Evolutionary conservation across 495 filamentous ascomycete species (phyloP), one percentile per base, ranked within the genome.

Genomic region (Penicillium malachiteum): DNA sequence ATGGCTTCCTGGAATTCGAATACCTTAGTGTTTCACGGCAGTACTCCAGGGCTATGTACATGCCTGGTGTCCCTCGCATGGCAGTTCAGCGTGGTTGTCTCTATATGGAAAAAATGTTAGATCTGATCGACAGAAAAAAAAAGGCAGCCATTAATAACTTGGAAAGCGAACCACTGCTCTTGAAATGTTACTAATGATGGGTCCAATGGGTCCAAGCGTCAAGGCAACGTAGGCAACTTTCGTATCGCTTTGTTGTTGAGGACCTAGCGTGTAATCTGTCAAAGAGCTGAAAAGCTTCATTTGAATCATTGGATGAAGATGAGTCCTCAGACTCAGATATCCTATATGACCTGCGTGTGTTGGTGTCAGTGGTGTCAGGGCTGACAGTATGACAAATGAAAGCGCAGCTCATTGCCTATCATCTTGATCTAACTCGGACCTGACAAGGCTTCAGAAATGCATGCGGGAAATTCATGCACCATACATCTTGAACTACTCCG

Each of bases 171-270:
- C 58, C 50, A 56, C 26, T 50, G 5, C 11, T 16, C n/a, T 34
- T 37, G 11, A 16, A 34, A 39, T 18, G 32, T 45, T 33, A 40
- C 47, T 42, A 18, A 50, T 32, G n/a, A 52, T 37, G 41, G 34
- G 46, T 37, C 35, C 4, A 18, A 44, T 46, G 47, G 59, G 55
- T 26, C 59, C 59, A 53, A 58, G 59, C 59, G 55, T 33, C 50
- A 16, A 62, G 58, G 58, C 58, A 54, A 61, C 50, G 54, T 42
- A 54, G 54, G 50, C 55, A 57, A 57, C 34, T 18, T 48, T 54
- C 26, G 30, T 35, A 35, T 53, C 44, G 54, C 31, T 35, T 32
- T 7, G 9, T 38, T 26, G 26, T 26, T 32, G 14, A 30, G 17
- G 17, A 43, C 40, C 40, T 43, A 18, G n/a, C 14, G 31, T 30